Conservation (phyloP, 1,284 basidiomycete genomes). For the Earliella scabrosa region DNA sequence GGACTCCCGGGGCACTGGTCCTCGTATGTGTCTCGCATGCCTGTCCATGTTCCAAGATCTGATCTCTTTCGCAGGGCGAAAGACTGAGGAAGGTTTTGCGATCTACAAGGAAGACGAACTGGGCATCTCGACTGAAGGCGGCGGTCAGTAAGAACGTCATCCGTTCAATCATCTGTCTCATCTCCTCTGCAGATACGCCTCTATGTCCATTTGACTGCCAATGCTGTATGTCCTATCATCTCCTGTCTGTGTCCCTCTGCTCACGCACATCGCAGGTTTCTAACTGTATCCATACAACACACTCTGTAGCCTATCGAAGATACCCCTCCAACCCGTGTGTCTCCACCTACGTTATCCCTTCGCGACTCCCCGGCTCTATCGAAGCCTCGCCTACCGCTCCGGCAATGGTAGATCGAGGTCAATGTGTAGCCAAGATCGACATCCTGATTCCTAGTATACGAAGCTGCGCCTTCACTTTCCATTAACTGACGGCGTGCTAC, state of each 20-base stretch:
- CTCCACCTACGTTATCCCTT: slow-evolving; percentile 45
- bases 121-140: slow-evolving; percentile 72
- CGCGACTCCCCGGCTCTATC: slow-evolving; percentile 55
- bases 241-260: neutral
- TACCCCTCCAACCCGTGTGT: neutral
- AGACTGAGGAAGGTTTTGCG: slow-evolving; percentile 83
- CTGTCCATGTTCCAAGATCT: neutral
- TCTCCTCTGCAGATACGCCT: slow-evolving; percentile 37
- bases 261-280: slow-evolving; percentile 46
- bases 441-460: slow-evolving; percentile 15
- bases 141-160: slow-evolving; percentile 58
- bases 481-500: slow-evolving; percentile 22
- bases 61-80: slow-evolving; percentile 57
- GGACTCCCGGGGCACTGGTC: slow-evolving; percentile 76
- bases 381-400: slow-evolving; percentile 58
- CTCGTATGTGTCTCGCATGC: slow-evolving; percentile 50
- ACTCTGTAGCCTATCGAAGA: slow-evolving; percentile 17
- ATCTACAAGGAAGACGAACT: slow-evolving; percentile 91
- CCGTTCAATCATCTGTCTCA: slow-evolving; percentile 28
- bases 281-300: slow-evolving; percentile 33
- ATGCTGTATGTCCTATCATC: slow-evolving; percentile 31
- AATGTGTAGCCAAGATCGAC: slow-evolving; percentile 27
- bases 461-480: slow-evolving; percentile 18
- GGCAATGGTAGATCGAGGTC: slow-evolving; percentile 30
- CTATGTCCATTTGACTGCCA: slow-evolving; percentile 40